These are phyloP conservation scores for Colletotrichum sp. DNA, from an alignment of 2,329 filamentous ascomycete genomes.

Conservation along the genomic window DNA sequence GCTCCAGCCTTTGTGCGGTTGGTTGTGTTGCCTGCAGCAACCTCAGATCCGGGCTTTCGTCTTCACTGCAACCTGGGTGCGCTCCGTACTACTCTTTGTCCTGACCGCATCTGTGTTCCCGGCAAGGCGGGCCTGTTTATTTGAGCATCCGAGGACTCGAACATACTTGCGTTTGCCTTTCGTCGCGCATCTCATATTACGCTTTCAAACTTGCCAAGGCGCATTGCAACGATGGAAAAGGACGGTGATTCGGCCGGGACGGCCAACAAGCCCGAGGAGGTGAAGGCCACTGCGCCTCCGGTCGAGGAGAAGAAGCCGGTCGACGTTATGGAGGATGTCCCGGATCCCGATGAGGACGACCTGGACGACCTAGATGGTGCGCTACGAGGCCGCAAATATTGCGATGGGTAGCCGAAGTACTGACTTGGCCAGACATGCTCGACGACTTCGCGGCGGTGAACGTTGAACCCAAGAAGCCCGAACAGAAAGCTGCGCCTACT, in stretches of 20 bases:
- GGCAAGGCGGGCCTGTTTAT: background rate
- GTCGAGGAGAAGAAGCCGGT: slow-evolving; percentile 27
- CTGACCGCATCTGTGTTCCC: background rate
- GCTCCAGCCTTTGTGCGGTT: background rate
- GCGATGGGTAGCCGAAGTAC: background rate
- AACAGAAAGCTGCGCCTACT: background rate
- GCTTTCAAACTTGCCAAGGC: background rate
- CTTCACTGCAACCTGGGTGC: background rate
- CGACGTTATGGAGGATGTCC: slow-evolving; percentile 59
- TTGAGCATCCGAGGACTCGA: background rate
- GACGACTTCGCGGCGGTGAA: slow-evolving; percentile 83
- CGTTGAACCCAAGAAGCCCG: slow-evolving; percentile 50
- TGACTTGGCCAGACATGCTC: slow-evolving; percentile 73
- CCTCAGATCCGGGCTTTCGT: background rate
- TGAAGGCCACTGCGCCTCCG: slow-evolving; percentile 20
- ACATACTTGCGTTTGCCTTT: background rate
- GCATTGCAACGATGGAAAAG: background rate
- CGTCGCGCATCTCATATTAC: background rate
- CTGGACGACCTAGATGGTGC: slow-evolving; percentile 89
- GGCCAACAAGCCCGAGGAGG: slow-evolving; percentile 12
- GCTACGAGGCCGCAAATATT: slow-evolving; percentile 7
- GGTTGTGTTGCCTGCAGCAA: background rate
- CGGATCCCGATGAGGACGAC: slow-evolving; percentile 92
- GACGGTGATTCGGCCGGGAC: slow-evolving; percentile 9
- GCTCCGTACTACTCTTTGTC: background rate